These are phyloP conservation scores for Plasmodium gallinaceum DNA, from an alignment of 169 alveolate species.

Conservation along the genomic window DNA sequence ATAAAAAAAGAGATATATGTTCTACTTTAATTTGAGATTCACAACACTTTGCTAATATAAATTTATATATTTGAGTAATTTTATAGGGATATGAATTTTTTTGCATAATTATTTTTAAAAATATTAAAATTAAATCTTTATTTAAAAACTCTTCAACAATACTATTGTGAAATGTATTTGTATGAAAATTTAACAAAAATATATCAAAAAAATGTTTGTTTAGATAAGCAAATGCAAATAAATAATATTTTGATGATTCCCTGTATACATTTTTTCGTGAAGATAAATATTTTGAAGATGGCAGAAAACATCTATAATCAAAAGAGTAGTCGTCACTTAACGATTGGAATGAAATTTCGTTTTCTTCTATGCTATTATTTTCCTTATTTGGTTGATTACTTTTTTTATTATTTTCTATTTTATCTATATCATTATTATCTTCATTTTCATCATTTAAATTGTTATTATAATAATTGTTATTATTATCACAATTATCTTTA, in stretches of 20 bases:
- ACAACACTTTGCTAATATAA: not conserved
- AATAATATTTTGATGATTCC: slow-evolving; percentile 40
- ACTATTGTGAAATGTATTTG: not conserved
- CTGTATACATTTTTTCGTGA: not conserved
- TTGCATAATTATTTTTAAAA: slow-evolving; percentile 53
- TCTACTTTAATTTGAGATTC: not conserved
- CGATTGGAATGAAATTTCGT: not conserved
- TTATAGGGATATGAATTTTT: slow-evolving; percentile 55
- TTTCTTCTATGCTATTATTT: not conserved
- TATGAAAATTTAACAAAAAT: slow-evolving; percentile 20
- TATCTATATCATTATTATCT: not conserved
- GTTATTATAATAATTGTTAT: not conserved
- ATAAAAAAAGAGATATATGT: slow-evolving; percentile 8
- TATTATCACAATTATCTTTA: not conserved
- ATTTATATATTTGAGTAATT: slow-evolving; percentile 45
- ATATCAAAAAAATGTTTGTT: slow-evolving; percentile 40
- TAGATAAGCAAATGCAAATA: slow-evolving; percentile 38
- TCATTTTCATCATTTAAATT: not conserved
- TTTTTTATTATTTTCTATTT: not conserved
- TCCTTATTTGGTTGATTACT: not conserved
- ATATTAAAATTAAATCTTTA: slow-evolving; percentile 7
- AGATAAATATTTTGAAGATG: not conserved
- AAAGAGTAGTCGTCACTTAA: not conserved
- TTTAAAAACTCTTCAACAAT: slow-evolving; percentile 12
- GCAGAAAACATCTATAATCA: slow-evolving; percentile 1